Percentiles rank a stretch among this genome's conserved stretches.
Evolutionary conservation across 306 rosid genomes (phyloP).

Genomic region (Pyrus betulifolia): DNA sequence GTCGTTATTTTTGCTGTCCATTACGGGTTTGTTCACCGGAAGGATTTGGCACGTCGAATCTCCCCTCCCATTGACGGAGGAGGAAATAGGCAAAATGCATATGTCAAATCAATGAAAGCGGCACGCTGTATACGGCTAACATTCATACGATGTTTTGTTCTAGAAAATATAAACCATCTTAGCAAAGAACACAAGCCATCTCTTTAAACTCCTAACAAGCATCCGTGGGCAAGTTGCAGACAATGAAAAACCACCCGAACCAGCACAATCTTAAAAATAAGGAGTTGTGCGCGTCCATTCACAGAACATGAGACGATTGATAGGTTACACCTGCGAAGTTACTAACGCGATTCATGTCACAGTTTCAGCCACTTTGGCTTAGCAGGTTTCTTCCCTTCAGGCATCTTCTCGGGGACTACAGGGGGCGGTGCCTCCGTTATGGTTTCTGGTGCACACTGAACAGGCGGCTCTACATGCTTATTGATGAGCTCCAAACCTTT

Average conservation of each 20-base stretch:
- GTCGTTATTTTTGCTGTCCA: not conserved
- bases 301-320: not conserved
- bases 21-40: not conserved
- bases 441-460: conserved; percentile 23
- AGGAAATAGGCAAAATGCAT: not conserved
- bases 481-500: conserved; percentile 43
- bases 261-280: not conserved
- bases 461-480: conserved; percentile 42
- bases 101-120: not conserved
- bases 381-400: conserved; percentile 52
- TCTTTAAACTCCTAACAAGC: not conserved
- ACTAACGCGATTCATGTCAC: conserved; percentile 25
- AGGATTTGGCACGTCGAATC: not conserved
- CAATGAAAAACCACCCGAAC: not conserved
- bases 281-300: not conserved
- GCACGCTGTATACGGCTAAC: not conserved
- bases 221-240: not conserved
- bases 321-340: not conserved
- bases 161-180: not conserved
- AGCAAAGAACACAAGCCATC: not conserved
- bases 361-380: conserved; percentile 88
- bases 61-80: too few species aligned
- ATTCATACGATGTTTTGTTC: not conserved
- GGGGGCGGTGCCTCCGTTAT: conserved; percentile 28
- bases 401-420: conserved; percentile 51